Evolutionary conservation across 192 early-diverging fungal genomes (phyloP).

Genomic region (Podila epicladia): DNA sequence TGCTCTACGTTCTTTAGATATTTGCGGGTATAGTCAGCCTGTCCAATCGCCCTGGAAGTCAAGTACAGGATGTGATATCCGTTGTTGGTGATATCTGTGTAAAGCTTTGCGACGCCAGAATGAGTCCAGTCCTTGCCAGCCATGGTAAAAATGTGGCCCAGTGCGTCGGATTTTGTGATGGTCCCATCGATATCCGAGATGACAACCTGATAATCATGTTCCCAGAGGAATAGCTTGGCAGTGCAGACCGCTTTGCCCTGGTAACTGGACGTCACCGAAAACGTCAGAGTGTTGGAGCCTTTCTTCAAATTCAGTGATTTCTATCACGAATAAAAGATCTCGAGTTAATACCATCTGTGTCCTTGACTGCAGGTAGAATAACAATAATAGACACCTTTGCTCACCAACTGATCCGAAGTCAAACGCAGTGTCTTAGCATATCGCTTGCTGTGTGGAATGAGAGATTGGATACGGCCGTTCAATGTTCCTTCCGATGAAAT

Average conservation of each 20-base stretch:
- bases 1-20: conserved; percentile 93
- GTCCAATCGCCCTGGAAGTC: conserved; percentile 95
- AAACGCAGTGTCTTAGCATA: conserved; percentile 93
- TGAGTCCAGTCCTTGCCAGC: conserved; percentile 99
- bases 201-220: conserved; percentile 84
- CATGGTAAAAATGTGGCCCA: conserved; percentile 97
- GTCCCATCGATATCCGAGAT: conserved; percentile 99
- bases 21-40: conserved; percentile 90
- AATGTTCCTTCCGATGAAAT: conserved; percentile 5
- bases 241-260: conserved; percentile 83
- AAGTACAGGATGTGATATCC: conserved; percentile 96
- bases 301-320: conserved; percentile 79
- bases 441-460: conserved; percentile 27
- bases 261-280: conserved; percentile 81
- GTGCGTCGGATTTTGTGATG: conserved; percentile 96
- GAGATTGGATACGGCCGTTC: conserved; percentile 22
- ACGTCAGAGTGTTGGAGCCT: conserved; percentile 91
- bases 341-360: no score
- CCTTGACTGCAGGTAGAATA: no score
- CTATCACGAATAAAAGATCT: no score
- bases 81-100: conserved; percentile 92
- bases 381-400: no score
- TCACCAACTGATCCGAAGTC: conserved; percentile 86
- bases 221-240: conserved; percentile 91
- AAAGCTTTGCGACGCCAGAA: conserved; percentile 94